Conservation (phyloP, 1,284 basidiomycete genomes). For the Pseudozyma sp. region DNA sequence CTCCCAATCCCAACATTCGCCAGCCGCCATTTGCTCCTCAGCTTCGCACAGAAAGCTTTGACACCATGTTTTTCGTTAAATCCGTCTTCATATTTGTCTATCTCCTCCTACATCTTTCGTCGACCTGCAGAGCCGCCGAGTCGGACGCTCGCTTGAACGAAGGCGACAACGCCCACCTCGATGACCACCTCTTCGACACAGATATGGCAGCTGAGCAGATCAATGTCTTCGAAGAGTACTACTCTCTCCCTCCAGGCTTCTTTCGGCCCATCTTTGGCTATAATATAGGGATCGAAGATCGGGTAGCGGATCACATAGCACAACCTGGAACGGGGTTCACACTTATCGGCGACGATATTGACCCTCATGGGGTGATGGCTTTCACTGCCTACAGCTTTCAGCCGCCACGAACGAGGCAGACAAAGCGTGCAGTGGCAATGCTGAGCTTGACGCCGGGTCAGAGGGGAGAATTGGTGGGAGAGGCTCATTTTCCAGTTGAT, state of each 20-base stretch:
- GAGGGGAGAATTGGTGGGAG: conserved; percentile 6
- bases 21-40: no score
- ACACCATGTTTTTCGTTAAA: no score
- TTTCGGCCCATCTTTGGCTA: conserved; percentile 1
- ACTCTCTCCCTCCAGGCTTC: background rate
- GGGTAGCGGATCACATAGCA: background rate
- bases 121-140: no score
- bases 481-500: conserved; percentile 8
- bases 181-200: background rate
- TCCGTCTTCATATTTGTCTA: no score
- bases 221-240: background rate
- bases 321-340: background rate
- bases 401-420: background rate
- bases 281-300: background rate
- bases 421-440: conserved; percentile 4
- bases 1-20: no score
- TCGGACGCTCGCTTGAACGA: no score
- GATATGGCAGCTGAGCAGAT: background rate
- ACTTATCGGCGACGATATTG: background rate
- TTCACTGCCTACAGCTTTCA: conserved; percentile 4
- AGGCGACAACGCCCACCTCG: background rate
- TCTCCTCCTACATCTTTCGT: no score
- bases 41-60: no score
- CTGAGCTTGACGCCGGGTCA: background rate
- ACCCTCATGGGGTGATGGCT: background rate